Conservation (phyloP, 2,329 filamentous ascomycete species). For the Fusarium dimerum region DNA sequence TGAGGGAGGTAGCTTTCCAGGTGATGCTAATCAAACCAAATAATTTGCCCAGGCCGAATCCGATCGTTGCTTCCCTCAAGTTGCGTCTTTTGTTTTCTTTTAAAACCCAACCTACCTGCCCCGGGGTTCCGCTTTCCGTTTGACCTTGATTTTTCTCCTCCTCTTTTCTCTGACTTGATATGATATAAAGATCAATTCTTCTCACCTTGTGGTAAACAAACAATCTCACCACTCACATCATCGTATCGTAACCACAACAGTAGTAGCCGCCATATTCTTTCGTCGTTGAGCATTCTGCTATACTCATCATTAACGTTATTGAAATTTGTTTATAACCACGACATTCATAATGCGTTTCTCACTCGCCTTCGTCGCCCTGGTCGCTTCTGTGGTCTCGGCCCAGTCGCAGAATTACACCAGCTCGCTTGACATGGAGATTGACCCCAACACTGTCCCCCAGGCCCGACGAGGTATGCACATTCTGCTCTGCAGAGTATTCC, state of each 20-base stretch:
- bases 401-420: conserved; percentile 46
- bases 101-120: conserved; percentile 27
- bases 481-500: not conserved
- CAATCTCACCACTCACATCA: not conserved
- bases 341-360: conserved; percentile 43
- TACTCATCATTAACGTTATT: not conserved
- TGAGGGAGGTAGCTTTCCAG: not conserved
- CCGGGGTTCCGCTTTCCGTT: not conserved
- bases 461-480: conserved; percentile 41
- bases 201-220: conserved; percentile 11
- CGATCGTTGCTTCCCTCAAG: conserved; percentile 23
- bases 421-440: conserved; percentile 43
- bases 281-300: not conserved
- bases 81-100: conserved; percentile 13
- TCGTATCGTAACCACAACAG: conserved; percentile 9
- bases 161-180: conserved; percentile 1
- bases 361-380: conserved; percentile 45
- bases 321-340: conserved; percentile 11
- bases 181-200: not conserved
- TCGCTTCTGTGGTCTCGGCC: conserved; percentile 44
- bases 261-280: conserved; percentile 25
- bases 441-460: conserved; percentile 38
- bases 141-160: conserved; percentile 7
- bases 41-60: conserved; percentile 25
- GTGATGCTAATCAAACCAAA: conserved; percentile 29